A percentile compares a stretch with the other conserved stretches of the same genome.
Conservation (phyloP, 2,329 filamentous ascomycete species). For the Diaporthe humulicola region DNA sequence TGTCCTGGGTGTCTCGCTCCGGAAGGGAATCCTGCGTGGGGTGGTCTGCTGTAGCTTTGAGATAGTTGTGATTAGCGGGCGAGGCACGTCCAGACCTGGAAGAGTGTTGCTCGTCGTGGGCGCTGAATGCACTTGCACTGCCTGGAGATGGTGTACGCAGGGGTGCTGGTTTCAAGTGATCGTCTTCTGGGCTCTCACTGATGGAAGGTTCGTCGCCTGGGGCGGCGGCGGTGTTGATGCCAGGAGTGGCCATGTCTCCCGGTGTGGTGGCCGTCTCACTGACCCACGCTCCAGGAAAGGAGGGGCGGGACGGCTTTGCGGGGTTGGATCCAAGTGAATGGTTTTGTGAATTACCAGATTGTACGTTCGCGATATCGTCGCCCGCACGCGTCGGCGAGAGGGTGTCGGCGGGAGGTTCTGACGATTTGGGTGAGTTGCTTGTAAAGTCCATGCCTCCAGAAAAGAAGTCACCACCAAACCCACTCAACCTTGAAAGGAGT, state of each 20-base stretch:
- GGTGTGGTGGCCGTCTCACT: constrained; percentile 46
- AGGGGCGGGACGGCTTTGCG: constrained; percentile 42
- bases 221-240: constrained; percentile 15
- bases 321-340: background rate
- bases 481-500: constrained; percentile 69
- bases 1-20: constrained; percentile 7
- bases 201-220: constrained; percentile 28
- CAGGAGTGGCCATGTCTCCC: constrained; percentile 38
- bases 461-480: constrained; percentile 72
- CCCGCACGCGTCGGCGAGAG: constrained; percentile 7
- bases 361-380: background rate
- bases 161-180: constrained; percentile 33
- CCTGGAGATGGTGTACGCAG: constrained; percentile 35
- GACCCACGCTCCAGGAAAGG: constrained; percentile 51
- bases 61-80: constrained; percentile 21
- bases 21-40: background rate
- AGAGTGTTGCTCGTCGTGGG: constrained; percentile 4
- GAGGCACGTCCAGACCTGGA: constrained; percentile 21
- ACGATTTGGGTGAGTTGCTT: constrained; percentile 43
- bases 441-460: constrained; percentile 49
- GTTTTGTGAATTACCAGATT: too few species aligned
- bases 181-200: constrained; percentile 34
- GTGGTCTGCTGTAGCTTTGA: constrained; percentile 24
- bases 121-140: constrained; percentile 24
- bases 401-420: constrained; percentile 1